A percentile compares a stretch with the other conserved stretches of the same genome.
Evolutionary conservation across 2,329 filamentous ascomycete species (phyloP).

Genomic region (Cryphonectria nitschkei): DNA sequence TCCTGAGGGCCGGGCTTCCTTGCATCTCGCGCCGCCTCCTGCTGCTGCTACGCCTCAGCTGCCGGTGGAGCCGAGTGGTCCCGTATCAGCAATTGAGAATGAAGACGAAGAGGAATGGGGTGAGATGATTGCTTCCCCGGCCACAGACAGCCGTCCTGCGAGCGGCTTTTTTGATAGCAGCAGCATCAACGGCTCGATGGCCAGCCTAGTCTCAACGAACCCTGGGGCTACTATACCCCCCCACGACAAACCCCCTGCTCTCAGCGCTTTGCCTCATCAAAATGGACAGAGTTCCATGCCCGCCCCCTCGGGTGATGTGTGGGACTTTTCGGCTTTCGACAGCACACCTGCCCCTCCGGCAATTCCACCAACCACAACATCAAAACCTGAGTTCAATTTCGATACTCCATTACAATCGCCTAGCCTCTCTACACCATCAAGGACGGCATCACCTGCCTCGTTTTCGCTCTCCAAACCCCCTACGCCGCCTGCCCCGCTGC

Average conservation of each 20-base stretch:
- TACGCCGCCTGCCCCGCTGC: constrained; percentile 8
- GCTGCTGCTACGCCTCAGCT: constrained; percentile 3
- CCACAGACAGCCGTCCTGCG: constrained; percentile 19
- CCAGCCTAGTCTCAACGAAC: neutral
- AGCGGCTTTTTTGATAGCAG: constrained; percentile 19
- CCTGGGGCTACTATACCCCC: neutral
- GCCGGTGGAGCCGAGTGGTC: neutral
- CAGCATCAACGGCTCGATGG: constrained; percentile 8
- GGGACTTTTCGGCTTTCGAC: constrained; percentile 29
- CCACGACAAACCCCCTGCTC: constrained; percentile 6
- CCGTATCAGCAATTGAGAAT: constrained; percentile 31
- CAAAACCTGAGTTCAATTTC: constrained; percentile 26
- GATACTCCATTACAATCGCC: constrained; percentile 27
- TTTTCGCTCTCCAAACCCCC: constrained; percentile 10
- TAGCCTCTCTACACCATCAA: constrained; percentile 17
- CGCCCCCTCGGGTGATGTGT: constrained; percentile 9
- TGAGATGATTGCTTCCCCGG: constrained; percentile 58
- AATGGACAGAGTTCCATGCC: neutral
- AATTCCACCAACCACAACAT: constrained; percentile 25
- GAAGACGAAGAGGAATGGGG: constrained; percentile 63
- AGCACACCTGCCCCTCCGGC: constrained; percentile 14
- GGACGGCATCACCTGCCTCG: constrained; percentile 13
- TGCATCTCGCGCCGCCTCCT: constrained; percentile 17
- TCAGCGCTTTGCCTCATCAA: neutral
- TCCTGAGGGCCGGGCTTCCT: constrained; percentile 17